Evolutionary conservation across 805 yeast species (phyloP).

Genomic region (Metschnikowia santaceciliae): DNA sequence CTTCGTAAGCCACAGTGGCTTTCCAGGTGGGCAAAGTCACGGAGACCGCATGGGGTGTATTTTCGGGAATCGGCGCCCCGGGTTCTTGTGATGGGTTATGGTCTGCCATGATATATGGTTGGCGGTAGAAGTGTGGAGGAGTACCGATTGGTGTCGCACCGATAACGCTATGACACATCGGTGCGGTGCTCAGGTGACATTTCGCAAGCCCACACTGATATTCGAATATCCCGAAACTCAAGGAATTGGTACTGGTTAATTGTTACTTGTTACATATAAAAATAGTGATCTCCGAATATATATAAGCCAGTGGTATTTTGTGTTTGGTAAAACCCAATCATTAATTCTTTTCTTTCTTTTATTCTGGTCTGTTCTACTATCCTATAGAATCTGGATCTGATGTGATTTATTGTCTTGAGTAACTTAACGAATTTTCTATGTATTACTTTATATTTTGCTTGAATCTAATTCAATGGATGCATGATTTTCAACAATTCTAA

Average conservation of each 20-base stretch:
- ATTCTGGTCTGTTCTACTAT: too few species aligned
- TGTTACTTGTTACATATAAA: too few species aligned
- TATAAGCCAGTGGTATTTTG: too few species aligned
- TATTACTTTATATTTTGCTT: background rate
- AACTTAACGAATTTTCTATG: background rate
- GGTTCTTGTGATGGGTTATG: constrained; percentile 42
- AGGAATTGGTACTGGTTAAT: background rate
- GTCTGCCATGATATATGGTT: constrained; percentile 8
- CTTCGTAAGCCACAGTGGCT: constrained; percentile 88
- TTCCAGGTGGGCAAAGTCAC: constrained; percentile 96
- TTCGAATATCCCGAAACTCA: background rate
- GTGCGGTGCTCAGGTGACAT: constrained; percentile 7
- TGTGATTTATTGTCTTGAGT: too few species aligned
- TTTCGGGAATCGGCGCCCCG: constrained; percentile 85
- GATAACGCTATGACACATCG: constrained; percentile 10
- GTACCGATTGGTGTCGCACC: background rate
- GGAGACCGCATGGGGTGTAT: constrained; percentile 89
- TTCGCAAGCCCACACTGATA: background rate
- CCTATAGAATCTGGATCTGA: too few species aligned
- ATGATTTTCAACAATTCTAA: constrained; percentile 2
- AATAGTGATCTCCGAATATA: too few species aligned
- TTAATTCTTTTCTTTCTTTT: too few species aligned
- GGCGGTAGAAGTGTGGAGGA: background rate
- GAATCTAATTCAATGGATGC: background rate
- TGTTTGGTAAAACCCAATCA: too few species aligned